Evolutionary conservation across 495 filamentous ascomycete species (phyloP), one percentile per base, ranked within the genome.

Genomic region (Baudoinia panamericana): DNA sequence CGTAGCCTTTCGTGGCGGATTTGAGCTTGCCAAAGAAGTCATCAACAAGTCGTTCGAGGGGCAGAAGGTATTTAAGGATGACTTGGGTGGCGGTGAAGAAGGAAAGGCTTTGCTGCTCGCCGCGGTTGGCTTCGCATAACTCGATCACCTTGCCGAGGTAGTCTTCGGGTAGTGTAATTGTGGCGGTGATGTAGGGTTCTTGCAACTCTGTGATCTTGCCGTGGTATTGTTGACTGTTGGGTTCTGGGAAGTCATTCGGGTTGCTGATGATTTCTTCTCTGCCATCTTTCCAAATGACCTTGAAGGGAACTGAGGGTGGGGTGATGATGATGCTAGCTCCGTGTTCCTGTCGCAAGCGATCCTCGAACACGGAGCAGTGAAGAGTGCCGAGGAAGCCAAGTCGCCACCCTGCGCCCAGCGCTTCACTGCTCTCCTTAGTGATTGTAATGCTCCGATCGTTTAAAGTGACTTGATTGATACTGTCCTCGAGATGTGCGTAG

Each of bases 1-100:
- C 86, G 46, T 82, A 83, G 24, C 78, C 78, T 50, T 80, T 81
- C 12, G 86, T 93, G 2, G 77, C 72, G 18, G 85, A 82, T 59
- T 97, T 97, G 37, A 97, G 65, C 61, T 92, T 93, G 18, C 92
- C 92, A 57, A 97, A 97, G 63, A 97, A 83, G 60, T 97, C 88
- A 51, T 95, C 87, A 1, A 96, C 90, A 6, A 97, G 65, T 32
- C 90, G 82, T 2, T 84, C 72, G 12, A 94, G 67, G 0, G 90
- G 90, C 6, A 97, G 62, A 25, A 82, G 76, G 60, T 96, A 97
- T 52, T 88, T 90, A 30, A 97, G 64, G 46, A 97, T 96, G 41
- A 95, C 90, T 59, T 97, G 90, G 3, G 77, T 84, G n/a, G 82
- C 66, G 4, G 83, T 86, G 64, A 94, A 97, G 66, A 87, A 96